Evolutionary conservation across 2,329 filamentous ascomycete genomes (phyloP), one percentile per base, ranked within the genome.

Genomic region (Hymenotorrendiella dingleyae): DNA sequence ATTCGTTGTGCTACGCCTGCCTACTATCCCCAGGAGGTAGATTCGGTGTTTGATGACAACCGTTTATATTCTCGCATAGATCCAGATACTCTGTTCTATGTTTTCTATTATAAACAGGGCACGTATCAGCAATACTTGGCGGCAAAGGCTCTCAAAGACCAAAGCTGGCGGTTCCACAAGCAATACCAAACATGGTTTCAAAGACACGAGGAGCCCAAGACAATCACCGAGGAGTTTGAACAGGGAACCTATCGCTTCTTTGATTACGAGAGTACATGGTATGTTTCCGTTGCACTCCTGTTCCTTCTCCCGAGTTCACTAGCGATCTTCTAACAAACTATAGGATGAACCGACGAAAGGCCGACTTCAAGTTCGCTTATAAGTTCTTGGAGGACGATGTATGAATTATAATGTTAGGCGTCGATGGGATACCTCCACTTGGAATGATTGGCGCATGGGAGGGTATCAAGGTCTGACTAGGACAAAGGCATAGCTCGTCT

Each of bases 151-250:
- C 71, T 98, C 40, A 98, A 98, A 69, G 86, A 91, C 54, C 93
- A 98, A 66, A 96, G 90, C 66, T 98, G 93, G 93, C 79, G 93
- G 43, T 98, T 98, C 64, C 93, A 98, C 69, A 98, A 98, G 72
- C 93, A 97, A 65, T 98, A 98, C 62, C 93, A 95, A 66, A 98
- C 93, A 1, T 98, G 93, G 93, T 98, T 98, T 61, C 93, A 98
- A 66, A 78, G 93, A 39, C 93, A 98, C 55, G 93, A 98, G 62
- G 93, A 98, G 70, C 93, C 93, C 14, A 98, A 98, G 73, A 90
- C 82, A 56, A 98, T 98, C 60, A 97, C 93, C 0, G 93, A 98
- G 66, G 93, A 98, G 67, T 97, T 88, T 62, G 93, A 98, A 69
- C 93, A 98, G 67, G 93, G 93, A 50, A 98, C 93, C 19, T 98